phyloP scores from a whole-genome alignment of 371 early-diverging fungal species.

The Funneliformis caledonium region DNA sequence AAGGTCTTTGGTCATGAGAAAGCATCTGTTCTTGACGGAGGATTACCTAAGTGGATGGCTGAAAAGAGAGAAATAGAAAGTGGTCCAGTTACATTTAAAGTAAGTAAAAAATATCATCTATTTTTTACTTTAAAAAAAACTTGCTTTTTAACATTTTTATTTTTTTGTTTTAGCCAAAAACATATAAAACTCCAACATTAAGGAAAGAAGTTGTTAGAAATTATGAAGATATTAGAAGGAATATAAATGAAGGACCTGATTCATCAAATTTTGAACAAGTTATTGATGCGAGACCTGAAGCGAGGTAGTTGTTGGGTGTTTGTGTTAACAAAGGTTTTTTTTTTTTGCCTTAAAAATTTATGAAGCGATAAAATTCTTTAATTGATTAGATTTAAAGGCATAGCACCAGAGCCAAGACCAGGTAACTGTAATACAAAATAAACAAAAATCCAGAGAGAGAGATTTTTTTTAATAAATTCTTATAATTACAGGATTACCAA shows the following conservation, averaged over 20 bases:
- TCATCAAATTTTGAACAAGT: conserved; percentile 54
- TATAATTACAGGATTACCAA: conserved; percentile 62
- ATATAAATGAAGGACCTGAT: conserved; percentile 49
- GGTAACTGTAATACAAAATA: neutral
- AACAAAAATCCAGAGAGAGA: neutral
- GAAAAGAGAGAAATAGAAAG: conserved; percentile 59
- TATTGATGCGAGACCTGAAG: conserved; percentile 81
- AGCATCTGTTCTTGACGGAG: conserved; percentile 88
- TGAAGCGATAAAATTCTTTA: neutral
- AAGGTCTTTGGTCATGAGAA: conserved; percentile 84
- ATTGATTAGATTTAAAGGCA: conserved; percentile 33
- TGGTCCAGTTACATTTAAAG: conserved; percentile 47
- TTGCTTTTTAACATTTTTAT: neutral
- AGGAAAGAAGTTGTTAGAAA: conserved; percentile 57
- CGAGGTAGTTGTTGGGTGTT: conserved; percentile 42
- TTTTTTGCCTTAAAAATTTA: neutral
- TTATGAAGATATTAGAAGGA: conserved; percentile 60
- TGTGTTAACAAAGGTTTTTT: neutral
- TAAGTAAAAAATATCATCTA: neutral
- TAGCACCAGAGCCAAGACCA: conserved; percentile 6
- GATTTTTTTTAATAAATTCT: neutral
- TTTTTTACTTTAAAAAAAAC: neutral
- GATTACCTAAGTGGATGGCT: conserved; percentile 78
- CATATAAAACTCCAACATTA: conserved; percentile 53
- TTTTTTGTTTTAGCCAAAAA: conserved; percentile 46